phyloP scores from a whole-genome alignment of 2,329 filamentous ascomycete genomes.

The Alternaria dauci region DNA sequence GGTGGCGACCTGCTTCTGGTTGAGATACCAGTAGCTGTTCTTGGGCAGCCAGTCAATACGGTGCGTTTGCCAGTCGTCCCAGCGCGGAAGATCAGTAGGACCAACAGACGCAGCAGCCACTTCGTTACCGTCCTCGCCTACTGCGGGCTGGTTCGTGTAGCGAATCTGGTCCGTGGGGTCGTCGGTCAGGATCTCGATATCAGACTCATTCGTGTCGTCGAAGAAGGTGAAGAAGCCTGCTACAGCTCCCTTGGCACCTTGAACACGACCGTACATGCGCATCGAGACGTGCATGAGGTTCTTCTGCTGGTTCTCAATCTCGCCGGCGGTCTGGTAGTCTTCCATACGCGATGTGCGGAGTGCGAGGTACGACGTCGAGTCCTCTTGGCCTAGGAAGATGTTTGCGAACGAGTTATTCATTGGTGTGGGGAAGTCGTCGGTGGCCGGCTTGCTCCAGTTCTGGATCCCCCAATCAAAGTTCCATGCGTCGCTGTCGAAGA shows the following conservation, averaged over 20 bases:
- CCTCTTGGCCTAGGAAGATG: conserved; percentile 54
- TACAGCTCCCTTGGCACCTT: conserved; percentile 57
- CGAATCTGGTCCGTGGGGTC: conserved; percentile 56
- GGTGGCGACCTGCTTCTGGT: conserved; percentile 60
- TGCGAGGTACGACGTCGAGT: conserved; percentile 54
- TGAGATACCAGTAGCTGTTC: conserved; percentile 64
- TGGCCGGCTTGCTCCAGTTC: conserved; percentile 55
- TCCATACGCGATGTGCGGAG: conserved; percentile 57
- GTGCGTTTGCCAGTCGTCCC: conserved; percentile 67
- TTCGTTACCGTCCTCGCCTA: conserved; percentile 56
- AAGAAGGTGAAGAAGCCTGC: conserved; percentile 66
- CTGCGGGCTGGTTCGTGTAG: conserved; percentile 69
- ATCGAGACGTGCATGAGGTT: conserved; percentile 59
- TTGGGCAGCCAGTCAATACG: conserved; percentile 67
- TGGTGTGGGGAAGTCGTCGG: conserved; percentile 48
- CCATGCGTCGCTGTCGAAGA: conserved; percentile 49
- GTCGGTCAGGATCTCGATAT: conserved; percentile 63
- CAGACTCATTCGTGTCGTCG: conserved; percentile 58
- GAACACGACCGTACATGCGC: conserved; percentile 57
- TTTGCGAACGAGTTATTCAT: conserved; percentile 59
- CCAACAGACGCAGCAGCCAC: conserved; percentile 60
- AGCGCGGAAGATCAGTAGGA: conserved; percentile 58
- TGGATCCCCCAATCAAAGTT: conserved; percentile 53
- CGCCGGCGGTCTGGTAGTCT: conserved; percentile 57
- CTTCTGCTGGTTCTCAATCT: conserved; percentile 57